Conservation (phyloP, 306 rosid species). For the Gastrolobium bilobum region DNA sequence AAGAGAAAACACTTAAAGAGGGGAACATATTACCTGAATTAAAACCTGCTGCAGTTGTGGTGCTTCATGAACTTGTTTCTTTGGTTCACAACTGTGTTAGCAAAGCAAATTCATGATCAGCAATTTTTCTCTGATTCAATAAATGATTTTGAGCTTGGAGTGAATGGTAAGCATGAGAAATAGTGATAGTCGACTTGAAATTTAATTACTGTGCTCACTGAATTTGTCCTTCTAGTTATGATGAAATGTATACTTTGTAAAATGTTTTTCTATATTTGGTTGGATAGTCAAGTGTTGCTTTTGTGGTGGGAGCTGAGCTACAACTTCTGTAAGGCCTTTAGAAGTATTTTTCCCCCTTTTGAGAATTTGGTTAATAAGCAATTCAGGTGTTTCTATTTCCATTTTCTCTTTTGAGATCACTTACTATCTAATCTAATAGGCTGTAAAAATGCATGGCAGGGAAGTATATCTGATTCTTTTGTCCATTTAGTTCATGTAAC, state of each 20-base stretch:
- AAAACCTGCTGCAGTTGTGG: conserved; percentile 57
- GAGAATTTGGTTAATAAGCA: background rate
- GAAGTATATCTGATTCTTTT: background rate
- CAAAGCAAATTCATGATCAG: conserved; percentile 47
- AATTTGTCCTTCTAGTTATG: conserved; percentile 2
- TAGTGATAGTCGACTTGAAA: conserved; percentile 44
- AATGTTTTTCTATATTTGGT: background rate
- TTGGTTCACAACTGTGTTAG: conserved; percentile 65
- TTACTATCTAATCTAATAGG: conserved; percentile 13
- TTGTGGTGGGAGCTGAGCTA: background rate
- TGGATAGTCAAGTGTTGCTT: background rate
- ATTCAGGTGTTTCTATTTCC: conserved; percentile 10
- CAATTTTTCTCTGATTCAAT: conserved; percentile 50
- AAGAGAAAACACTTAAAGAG: conserved; percentile 52
- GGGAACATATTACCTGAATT: conserved; percentile 50
- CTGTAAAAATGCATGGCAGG: background rate
- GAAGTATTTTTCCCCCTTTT: background rate
- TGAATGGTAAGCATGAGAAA: conserved; percentile 50
- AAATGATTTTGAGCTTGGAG: conserved; percentile 53
- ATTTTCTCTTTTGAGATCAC: conserved; percentile 1
- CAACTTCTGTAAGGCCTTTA: background rate
- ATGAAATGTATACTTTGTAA: background rate
- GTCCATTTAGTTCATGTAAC: background rate
- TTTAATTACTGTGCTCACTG: conserved; percentile 21
- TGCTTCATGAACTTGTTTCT: conserved; percentile 76